Evolutionary conservation across 2,329 filamentous ascomycete genomes (phyloP), one percentile per base, ranked within the genome.

Genomic region (Stagonosporopsis rhizophila): DNA sequence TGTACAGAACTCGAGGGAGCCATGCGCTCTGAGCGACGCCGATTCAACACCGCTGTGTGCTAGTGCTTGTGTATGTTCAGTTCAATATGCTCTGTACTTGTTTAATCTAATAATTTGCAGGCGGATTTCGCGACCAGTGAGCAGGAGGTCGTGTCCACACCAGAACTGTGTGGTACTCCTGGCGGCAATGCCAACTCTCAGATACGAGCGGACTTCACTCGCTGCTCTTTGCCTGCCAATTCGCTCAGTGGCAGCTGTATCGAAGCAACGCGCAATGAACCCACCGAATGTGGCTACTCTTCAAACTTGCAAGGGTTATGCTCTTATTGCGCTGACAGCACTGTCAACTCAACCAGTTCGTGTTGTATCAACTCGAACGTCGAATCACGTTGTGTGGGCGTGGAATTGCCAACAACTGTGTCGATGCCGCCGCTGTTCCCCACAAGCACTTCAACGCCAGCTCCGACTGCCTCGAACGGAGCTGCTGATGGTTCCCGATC

Each of bases 171-270:
- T 76, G 82, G 86, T 4, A 86, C 82, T 37, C 84, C 89, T 7
- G 83, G 83, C 52, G 77, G 77, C 50, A 85, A 90, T 72, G 87
- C 91, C 45, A 83, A 89, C 67, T 82, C 84, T 52, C 86, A 96
- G 68, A 94, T 99, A 61, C 85, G 93, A 67, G 90, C 95, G 47
- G 95, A 99, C 75, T 97, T 98, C 72, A 90, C 90, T 15, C 91
- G 92, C 63, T 99, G 95, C 74, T 87, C 92, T 9, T 81, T 94
- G 37, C 93, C 95, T 8, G 86, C 89, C n/a, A 82, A 89, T 58
- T 88, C 95, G 0, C 83, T 99, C 30, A 89, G 87, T 34, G 83
- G 83, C 23, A 82, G 79, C 49, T 99, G 95, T 76, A 88, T 98
- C 44, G 78, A 84, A 37, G 95, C 89, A 42, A 85, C 86, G 49